Percentiles rank a stretch among this genome's conserved stretches.
Conservation (phyloP, 1,284 basidiomycete genomes). For the Cryptococcus sp. region DNA sequence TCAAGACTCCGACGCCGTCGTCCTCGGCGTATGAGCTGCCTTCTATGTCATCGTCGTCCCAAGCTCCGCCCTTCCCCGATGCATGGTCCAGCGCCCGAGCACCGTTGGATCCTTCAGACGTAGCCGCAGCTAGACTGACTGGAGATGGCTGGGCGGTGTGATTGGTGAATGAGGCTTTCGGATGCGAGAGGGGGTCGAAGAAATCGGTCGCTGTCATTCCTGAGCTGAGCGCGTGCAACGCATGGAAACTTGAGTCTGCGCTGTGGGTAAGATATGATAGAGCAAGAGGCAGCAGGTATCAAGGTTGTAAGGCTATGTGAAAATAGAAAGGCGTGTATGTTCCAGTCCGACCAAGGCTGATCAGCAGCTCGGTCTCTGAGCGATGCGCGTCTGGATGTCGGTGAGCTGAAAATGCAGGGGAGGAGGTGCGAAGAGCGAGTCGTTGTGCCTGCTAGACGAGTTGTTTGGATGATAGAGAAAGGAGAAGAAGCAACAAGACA, state of each 20-base stretch:
- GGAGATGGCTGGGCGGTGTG: conserved; percentile 10
- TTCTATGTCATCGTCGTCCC: neutral
- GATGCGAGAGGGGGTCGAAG: conserved; percentile 14
- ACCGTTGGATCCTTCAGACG: conserved; percentile 13
- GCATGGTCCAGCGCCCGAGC: conserved; percentile 11
- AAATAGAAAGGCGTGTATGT: neutral
- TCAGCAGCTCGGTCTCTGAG: too few relatives aligned
- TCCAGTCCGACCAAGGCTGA: neutral
- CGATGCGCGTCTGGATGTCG: too few relatives aligned
- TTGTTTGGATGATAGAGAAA: neutral
- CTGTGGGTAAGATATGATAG: neutral
- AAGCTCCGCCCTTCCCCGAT: neutral
- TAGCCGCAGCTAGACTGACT: neutral
- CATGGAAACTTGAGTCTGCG: too few relatives aligned
- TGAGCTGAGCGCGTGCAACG: too few relatives aligned
- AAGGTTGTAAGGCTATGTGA: neutral
- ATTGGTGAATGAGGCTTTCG: conserved; percentile 20
- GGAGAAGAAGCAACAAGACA: neutral
- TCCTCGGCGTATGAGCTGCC: neutral
- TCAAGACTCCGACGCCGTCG: conserved; percentile 8
- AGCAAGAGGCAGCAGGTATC: neutral
- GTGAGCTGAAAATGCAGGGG: too few relatives aligned
- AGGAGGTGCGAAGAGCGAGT: too few relatives aligned
- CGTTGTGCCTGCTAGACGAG: neutral
- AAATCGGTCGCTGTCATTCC: too few relatives aligned